These are phyloP conservation scores for Trifolium repens DNA, from an alignment of 306 rosid genomes.

Conservation along the genomic window DNA sequence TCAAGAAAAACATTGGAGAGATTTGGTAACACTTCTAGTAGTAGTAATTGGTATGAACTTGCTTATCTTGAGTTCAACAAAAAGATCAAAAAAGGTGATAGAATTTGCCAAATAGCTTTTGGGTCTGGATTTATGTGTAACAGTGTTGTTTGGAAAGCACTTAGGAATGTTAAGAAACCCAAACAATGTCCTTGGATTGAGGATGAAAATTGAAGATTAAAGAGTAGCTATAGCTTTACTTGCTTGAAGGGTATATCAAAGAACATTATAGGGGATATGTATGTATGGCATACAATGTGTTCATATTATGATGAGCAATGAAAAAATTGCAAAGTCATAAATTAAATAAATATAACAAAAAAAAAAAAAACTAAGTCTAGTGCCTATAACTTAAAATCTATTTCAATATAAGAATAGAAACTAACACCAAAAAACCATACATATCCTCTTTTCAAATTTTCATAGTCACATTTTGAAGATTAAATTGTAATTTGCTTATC, in stretches of 20 bases:
- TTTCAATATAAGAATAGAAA: too few species aligned
- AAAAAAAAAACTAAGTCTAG: too few species aligned
- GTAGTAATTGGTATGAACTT: constrained; percentile 75
- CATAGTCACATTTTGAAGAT: too few species aligned
- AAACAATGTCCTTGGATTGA: constrained; percentile 59
- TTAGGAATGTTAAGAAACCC: constrained; percentile 45
- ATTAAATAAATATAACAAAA: too few species aligned
- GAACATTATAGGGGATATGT: neutral
- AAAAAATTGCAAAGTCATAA: too few species aligned
- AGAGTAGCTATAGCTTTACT: neutral
- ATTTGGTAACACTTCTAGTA: constrained; percentile 74
- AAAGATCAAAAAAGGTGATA: constrained; percentile 52
- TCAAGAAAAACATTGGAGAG: constrained; percentile 70
- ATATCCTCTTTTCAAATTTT: too few species aligned
- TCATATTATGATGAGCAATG: neutral
- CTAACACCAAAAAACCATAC: too few species aligned
- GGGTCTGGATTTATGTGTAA: constrained; percentile 64
- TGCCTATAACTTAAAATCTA: too few species aligned
- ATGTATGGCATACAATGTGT: neutral
- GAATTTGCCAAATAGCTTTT: constrained; percentile 61
- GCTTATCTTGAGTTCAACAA: constrained; percentile 60
- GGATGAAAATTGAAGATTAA: constrained; percentile 3
- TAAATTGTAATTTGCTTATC: too few species aligned
- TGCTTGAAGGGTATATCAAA: neutral
- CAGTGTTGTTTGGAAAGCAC: constrained; percentile 64